Conservation (phyloP, 495 filamentous ascomycete species). For the Cudoniella acicularis region DNA sequence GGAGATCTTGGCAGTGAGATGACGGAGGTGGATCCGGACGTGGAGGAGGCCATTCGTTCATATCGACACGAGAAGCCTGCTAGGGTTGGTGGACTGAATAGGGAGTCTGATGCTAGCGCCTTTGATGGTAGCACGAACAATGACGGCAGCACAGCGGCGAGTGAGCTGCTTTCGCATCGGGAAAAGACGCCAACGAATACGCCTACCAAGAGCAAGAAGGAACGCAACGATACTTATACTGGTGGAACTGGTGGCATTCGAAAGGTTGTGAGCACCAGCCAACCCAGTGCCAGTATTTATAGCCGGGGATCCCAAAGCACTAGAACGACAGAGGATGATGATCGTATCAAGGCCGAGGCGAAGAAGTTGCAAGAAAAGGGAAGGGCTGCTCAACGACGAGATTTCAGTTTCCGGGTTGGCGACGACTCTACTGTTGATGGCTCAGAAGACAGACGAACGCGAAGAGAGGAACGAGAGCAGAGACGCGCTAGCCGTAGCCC, state of each 20-base stretch:
- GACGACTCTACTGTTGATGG: slow-evolving; percentile 36
- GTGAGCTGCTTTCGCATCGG: slow-evolving; percentile 38
- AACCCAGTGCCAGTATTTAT: slow-evolving; percentile 30
- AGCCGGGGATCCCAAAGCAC: not conserved
- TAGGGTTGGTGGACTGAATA: slow-evolving; percentile 81
- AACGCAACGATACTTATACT: slow-evolving; percentile 21
- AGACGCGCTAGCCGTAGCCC: slow-evolving; percentile 31
- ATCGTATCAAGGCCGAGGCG: slow-evolving; percentile 47
- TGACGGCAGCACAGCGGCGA: slow-evolving; percentile 17
- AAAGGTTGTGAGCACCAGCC: slow-evolving; percentile 50
- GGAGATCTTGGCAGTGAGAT: slow-evolving; percentile 2
- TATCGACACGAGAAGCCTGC: slow-evolving; percentile 85
- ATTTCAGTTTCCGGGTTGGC: slow-evolving; percentile 47
- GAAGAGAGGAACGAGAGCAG: slow-evolving; percentile 39
- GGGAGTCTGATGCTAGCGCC: slow-evolving; percentile 66
- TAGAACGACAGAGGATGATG: slow-evolving; percentile 25
- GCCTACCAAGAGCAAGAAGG: slow-evolving; percentile 33
- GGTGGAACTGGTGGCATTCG: slow-evolving; percentile 40
- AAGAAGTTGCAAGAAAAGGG: slow-evolving; percentile 38
- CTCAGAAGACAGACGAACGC: slow-evolving; percentile 35
- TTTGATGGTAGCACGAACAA: slow-evolving; percentile 59
- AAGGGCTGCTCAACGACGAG: slow-evolving; percentile 33
- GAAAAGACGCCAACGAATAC: slow-evolving; percentile 51
- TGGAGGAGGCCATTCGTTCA: slow-evolving; percentile 59
- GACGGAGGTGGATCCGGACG: slow-evolving; percentile 18